Evolutionary conservation across 805 yeast genomes (phyloP).

Genomic region (Alloascoidea hylecoeti): DNA sequence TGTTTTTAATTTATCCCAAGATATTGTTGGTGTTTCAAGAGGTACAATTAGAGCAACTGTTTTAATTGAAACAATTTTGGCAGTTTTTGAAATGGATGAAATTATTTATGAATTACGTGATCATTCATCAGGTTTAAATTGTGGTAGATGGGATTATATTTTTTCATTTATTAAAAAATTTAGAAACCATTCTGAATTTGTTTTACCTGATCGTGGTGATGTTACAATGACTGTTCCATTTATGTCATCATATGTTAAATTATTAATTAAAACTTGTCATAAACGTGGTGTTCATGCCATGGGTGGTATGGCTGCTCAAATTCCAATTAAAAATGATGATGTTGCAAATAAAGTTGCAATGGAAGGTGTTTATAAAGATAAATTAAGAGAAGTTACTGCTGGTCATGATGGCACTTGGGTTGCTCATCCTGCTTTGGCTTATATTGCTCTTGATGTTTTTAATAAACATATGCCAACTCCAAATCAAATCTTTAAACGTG

Average conservation of each 20-base stretch:
- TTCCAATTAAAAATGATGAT: conserved; percentile 54
- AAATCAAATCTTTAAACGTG: conserved; percentile 46
- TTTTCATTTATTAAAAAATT: conserved; percentile 56
- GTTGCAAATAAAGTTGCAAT: conserved; percentile 47
- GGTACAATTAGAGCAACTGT: conserved; percentile 65
- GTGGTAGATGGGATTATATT: conserved; percentile 71
- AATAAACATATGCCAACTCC: conserved; percentile 67
- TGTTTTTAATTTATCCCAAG: conserved; percentile 51
- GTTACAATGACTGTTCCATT: conserved; percentile 59
- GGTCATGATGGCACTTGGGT: conserved; percentile 75
- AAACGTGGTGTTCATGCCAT: conserved; percentile 62
- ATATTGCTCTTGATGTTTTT: conserved; percentile 51
- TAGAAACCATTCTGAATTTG: conserved; percentile 44
- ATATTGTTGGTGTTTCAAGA: conserved; percentile 44
- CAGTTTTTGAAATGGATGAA: conserved; percentile 70
- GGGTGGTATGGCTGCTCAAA: conserved; percentile 75
- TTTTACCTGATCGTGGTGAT: conserved; percentile 57
- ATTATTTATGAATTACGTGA: conserved; percentile 59
- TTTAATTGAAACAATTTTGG: conserved; percentile 57
- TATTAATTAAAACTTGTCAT: conserved; percentile 56
- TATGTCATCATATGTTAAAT: conserved; percentile 52
- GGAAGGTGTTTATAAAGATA: conserved; percentile 56
- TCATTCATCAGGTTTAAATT: conserved; percentile 61
- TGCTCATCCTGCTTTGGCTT: conserved; percentile 62
- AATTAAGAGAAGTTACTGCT: conserved; percentile 49